Evolutionary conservation across 257 asterid genomes (phyloP).

Genomic region (Ajuga chamaepitys): DNA sequence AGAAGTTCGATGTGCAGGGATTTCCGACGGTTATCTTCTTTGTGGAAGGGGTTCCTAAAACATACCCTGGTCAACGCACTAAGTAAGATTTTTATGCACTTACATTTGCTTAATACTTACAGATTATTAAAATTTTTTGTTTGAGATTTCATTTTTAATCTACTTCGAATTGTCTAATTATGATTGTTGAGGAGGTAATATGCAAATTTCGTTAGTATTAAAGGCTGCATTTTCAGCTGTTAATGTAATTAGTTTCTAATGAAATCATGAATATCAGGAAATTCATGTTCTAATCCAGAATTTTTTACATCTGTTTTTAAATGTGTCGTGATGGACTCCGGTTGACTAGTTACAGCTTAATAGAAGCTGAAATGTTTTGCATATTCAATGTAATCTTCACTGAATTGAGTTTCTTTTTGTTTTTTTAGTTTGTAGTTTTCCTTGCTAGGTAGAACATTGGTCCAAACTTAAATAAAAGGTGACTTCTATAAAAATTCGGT

Average conservation of each 20-base stretch:
- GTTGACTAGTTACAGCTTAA: not conserved
- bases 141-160: not conserved
- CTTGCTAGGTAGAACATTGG: not conserved
- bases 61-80: constrained; percentile 62
- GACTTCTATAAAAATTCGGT: not conserved
- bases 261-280: not conserved
- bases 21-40: constrained; percentile 76
- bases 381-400: not conserved
- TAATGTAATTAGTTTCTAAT: not conserved
- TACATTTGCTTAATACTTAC: not conserved
- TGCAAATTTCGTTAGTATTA: not conserved
- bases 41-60: constrained; percentile 68
- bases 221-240: not conserved
- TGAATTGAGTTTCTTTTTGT: not conserved
- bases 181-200: not conserved
- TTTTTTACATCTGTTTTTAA: not conserved
- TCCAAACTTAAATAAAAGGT: too few species aligned
- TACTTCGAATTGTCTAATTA: too few species aligned
- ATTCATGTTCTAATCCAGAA: not conserved
- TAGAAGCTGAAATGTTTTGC: not conserved
- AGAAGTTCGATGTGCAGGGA: constrained; percentile 72
- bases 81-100: constrained; percentile 39
- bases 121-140: not conserved
- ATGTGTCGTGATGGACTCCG: not conserved
- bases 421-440: not conserved